These are phyloP conservation scores for Citrus mangshanensis DNA, from an alignment of 345 rosid genomes.

Conservation along the genomic window DNA sequence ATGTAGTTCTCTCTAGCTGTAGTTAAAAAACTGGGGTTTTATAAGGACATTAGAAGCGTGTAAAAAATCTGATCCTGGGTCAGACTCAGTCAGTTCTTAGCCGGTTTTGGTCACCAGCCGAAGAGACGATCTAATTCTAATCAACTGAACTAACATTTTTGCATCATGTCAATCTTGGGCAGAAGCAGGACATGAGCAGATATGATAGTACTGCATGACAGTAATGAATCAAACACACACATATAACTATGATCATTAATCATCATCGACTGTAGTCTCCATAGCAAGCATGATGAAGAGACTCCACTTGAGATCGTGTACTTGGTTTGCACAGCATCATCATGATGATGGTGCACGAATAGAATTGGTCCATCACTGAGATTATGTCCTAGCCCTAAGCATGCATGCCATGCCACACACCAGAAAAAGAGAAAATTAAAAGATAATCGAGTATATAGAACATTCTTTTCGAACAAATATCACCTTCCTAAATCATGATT, in stretches of 20 bases:
- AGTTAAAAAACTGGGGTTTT: too few species aligned
- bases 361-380: slow-evolving; percentile 18
- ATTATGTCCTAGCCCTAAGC: slow-evolving; percentile 20
- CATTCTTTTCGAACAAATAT: slow-evolving; percentile 5
- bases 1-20: too few species aligned
- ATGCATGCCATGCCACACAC: slow-evolving; percentile 24
- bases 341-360: slow-evolving; percentile 15
- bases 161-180: background rate
- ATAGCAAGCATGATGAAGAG: slow-evolving; percentile 20
- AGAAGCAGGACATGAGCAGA: background rate
- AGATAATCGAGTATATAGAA: background rate
- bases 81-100: background rate
- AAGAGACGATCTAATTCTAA: too few species aligned
- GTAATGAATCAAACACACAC: slow-evolving; percentile 7
- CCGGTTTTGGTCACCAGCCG: background rate
- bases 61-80: background rate
- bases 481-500: slow-evolving; percentile 21
- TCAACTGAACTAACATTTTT: background rate
- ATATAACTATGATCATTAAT: slow-evolving; percentile 17
- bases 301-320: slow-evolving; percentile 20
- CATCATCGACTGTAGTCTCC: slow-evolving; percentile 21
- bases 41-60: too few species aligned
- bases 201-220: slow-evolving; percentile 25
- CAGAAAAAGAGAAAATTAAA: background rate
- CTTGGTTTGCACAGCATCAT: slow-evolving; percentile 33